Percentiles rank a stretch among this genome's conserved stretches.
Conservation (phyloP, 106 monocot genomes). For the Acorus gramineus region DNA sequence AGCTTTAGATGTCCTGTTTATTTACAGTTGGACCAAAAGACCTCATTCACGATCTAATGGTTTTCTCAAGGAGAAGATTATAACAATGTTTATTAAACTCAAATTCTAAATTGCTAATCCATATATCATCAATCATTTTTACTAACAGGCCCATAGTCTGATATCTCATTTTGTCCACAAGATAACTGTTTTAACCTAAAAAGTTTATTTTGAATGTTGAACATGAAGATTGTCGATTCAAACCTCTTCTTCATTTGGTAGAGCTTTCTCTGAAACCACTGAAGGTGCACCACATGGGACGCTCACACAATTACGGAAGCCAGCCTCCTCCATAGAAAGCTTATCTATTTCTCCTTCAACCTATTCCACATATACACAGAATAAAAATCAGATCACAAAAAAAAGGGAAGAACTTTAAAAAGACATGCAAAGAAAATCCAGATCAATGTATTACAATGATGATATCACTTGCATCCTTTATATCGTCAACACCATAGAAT, state of each 20-base stretch:
- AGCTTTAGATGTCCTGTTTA: no score
- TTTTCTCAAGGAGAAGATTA: no score
- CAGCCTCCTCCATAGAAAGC: conserved; percentile 29
- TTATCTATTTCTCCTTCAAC: conserved; percentile 45
- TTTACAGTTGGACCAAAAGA: no score
- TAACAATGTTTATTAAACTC: no score
- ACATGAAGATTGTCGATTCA: not conserved
- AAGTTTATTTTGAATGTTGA: no score
- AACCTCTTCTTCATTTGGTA: conserved; percentile 21
- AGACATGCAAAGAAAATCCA: conserved; percentile 1
- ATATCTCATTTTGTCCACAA: no score
- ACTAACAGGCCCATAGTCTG: no score
- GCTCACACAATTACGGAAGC: conserved; percentile 23
- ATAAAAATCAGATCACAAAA: not conserved
- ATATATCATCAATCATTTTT: no score
- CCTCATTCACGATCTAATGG: no score
- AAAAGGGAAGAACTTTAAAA: not conserved
- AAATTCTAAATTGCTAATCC: no score
- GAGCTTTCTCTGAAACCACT: conserved; percentile 10
- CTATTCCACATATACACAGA: conserved; percentile 9
- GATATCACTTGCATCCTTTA: conserved; percentile 40
- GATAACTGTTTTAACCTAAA: no score
- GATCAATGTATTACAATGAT: conserved; percentile 63
- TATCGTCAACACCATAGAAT: conserved; percentile 94
- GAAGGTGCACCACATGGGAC: conserved; percentile 31